A percentile compares a stretch with the other conserved stretches of the same genome.
Conservation (phyloP, 371 early-diverging fungal species). For the Basidiobolus meristosporus region DNA sequence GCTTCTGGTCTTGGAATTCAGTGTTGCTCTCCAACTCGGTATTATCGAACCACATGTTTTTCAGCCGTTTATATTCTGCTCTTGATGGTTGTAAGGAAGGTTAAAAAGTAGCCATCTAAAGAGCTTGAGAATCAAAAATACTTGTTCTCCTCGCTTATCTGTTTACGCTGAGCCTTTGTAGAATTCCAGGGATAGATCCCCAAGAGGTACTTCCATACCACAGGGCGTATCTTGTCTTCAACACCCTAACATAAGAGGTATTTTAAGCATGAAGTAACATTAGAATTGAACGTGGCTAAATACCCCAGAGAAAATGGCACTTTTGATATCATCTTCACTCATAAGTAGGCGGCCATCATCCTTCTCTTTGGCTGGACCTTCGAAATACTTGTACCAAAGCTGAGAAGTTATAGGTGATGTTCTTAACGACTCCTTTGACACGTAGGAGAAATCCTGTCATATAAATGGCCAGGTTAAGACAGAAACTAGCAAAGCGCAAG, state of each 20-base stretch:
- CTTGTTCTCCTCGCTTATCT: slow-evolving; percentile 30
- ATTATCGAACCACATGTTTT: no score
- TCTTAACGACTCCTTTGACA: slow-evolving; percentile 15
- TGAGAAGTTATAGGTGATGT: slow-evolving; percentile 43
- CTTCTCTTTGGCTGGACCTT: no score
- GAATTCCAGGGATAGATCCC: slow-evolving; percentile 73
- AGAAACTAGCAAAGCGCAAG: slow-evolving; percentile 9
- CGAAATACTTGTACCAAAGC: slow-evolving; percentile 56
- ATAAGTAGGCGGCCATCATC: slow-evolving; percentile 33
- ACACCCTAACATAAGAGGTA: slow-evolving; percentile 21
- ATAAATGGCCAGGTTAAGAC: not conserved
- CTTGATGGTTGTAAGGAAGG: no score
- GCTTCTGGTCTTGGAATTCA: slow-evolving; percentile 65
- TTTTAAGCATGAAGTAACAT: not conserved
- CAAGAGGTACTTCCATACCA: slow-evolving; percentile 80
- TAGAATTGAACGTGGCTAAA: no score
- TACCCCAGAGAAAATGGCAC: slow-evolving; percentile 45
- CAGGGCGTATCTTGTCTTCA: slow-evolving; percentile 60
- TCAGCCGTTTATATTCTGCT: no score
- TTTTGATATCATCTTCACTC: slow-evolving; percentile 22
- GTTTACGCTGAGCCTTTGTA: slow-evolving; percentile 48
- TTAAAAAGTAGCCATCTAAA: no score
- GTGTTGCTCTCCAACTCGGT: no score
- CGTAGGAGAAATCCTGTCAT: slow-evolving; percentile 10
- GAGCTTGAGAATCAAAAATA: no score